Conservation (phyloP, 1,284 basidiomycete species). For the Hypsizygus ulmarius region DNA sequence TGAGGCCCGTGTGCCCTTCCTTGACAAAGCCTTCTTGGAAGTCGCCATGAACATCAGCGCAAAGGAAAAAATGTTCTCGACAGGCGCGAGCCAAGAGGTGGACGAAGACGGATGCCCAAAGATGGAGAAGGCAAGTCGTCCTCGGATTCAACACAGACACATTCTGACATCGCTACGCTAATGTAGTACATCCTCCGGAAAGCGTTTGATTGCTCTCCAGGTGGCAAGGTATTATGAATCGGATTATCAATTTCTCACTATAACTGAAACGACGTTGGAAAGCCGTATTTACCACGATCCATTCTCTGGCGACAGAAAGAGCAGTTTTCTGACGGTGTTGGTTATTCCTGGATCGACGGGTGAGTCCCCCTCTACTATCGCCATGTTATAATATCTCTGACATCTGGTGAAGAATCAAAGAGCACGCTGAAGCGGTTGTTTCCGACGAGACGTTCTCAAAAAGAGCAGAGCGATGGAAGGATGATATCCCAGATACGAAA, state of each 20-base stretch:
- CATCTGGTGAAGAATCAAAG: conserved; percentile 71
- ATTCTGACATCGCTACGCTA: conserved; percentile 9
- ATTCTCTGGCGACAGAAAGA: conserved; percentile 99
- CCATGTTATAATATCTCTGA: conserved; percentile 2
- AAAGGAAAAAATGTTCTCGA: conserved; percentile 88
- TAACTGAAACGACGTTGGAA: conserved; percentile 6
- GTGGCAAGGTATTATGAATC: conserved; percentile 63
- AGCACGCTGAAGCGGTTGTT: conserved; percentile 73
- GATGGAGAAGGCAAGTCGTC: conserved; percentile 82
- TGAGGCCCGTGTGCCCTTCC: conserved; percentile 98
- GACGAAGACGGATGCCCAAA: conserved; percentile 85
- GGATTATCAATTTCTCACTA: neutral
- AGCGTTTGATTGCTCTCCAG: conserved; percentile 90
- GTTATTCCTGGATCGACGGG: conserved; percentile 99
- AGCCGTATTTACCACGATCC: conserved; percentile 92
- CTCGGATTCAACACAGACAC: neutral
- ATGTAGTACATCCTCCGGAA: conserved; percentile 91
- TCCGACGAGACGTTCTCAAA: conserved; percentile 83
- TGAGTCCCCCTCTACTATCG: conserved; percentile 26
- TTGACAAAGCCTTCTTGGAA: conserved; percentile 96
- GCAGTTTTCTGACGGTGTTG: conserved; percentile 99
- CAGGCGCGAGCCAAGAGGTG: conserved; percentile 71
- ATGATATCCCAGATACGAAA: conserved; percentile 92
- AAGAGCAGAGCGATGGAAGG: conserved; percentile 75
- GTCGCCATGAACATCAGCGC: conserved; percentile 92